Percentiles rank a stretch among this genome's conserved stretches.
Conservation (phyloP, 371 early-diverging fungal species). For the Rhizopus arrhizus region DNA sequence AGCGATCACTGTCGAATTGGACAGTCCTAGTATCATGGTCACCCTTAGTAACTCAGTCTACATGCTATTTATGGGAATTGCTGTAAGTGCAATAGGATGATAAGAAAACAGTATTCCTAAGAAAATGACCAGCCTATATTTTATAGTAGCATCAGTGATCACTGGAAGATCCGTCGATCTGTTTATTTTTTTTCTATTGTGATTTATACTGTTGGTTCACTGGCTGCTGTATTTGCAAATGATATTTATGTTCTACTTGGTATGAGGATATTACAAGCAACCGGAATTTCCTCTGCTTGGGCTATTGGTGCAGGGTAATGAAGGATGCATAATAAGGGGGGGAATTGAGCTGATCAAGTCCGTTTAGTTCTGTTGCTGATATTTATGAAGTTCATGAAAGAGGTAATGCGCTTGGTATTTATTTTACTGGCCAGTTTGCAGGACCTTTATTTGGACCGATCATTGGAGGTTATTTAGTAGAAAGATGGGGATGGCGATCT, state of each 20-base stretch:
- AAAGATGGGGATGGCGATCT: slow-evolving; percentile 50
- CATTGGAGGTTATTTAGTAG: slow-evolving; percentile 47
- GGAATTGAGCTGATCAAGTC: not conserved
- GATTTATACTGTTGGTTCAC: slow-evolving; percentile 64
- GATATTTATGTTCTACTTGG: slow-evolving; percentile 62
- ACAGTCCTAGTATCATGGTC: slow-evolving; percentile 51
- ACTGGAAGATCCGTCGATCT: slow-evolving; percentile 64
- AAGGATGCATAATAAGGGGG: not conserved
- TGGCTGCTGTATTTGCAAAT: slow-evolving; percentile 67
- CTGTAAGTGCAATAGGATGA: slow-evolving; percentile 27
- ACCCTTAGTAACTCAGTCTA: slow-evolving; percentile 64
- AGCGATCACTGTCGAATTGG: slow-evolving; percentile 34
- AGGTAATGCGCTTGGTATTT: slow-evolving; percentile 52
- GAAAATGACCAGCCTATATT: slow-evolving; percentile 52
- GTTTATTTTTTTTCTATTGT: slow-evolving; percentile 66
- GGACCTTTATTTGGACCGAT: slow-evolving; percentile 41
- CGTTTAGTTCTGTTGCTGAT: slow-evolving; percentile 59
- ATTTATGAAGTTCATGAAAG: slow-evolving; percentile 49
- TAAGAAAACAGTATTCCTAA: slow-evolving; percentile 5
- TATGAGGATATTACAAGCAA: slow-evolving; percentile 73
- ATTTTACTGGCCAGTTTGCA: slow-evolving; percentile 57
- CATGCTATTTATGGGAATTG: slow-evolving; percentile 67
- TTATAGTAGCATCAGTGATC: slow-evolving; percentile 75
- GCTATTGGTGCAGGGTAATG: slow-evolving; percentile 71
- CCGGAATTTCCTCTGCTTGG: slow-evolving; percentile 77